These are phyloP conservation scores for Russula foetens DNA, from an alignment of 768 basidiomycete species.

Conservation along the genomic window DNA sequence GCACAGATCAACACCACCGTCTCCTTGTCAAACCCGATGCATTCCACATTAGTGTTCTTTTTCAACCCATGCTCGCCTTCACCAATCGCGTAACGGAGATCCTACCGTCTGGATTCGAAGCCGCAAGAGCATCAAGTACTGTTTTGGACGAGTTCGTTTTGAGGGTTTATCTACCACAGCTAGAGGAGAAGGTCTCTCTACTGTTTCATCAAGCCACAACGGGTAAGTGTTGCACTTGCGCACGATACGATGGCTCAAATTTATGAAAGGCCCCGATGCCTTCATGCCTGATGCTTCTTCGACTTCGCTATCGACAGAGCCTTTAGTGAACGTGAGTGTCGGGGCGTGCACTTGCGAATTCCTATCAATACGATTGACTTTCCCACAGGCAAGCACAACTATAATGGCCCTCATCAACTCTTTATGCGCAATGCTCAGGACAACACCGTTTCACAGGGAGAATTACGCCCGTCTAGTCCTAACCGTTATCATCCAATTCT, in stretches of 20 bases:
- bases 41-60: slow-evolving; percentile 91
- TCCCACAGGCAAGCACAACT: slow-evolving; percentile 65
- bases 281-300: slow-evolving; percentile 78
- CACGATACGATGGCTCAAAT: not conserved
- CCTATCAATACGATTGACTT: not conserved
- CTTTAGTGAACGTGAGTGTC: slow-evolving; percentile 63
- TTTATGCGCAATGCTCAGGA: slow-evolving; percentile 82
- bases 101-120: slow-evolving; percentile 65
- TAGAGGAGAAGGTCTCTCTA: slow-evolving; percentile 87
- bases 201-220: slow-evolving; percentile 83
- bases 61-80: slow-evolving; percentile 87
- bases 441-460: slow-evolving; percentile 91
- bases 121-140: slow-evolving; percentile 54
- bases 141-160: slow-evolving; percentile 90
- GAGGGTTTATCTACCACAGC: slow-evolving; percentile 85
- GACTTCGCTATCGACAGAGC: slow-evolving; percentile 53
- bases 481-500: slow-evolving; percentile 91
- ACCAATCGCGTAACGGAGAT: slow-evolving; percentile 62
- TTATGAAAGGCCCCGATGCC: slow-evolving; percentile 63
- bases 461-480: slow-evolving; percentile 92
- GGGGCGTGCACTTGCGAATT: not conserved
- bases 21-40: slow-evolving; percentile 84
- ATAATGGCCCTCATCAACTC: slow-evolving; percentile 88
- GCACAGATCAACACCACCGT: slow-evolving; percentile 72
- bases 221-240: slow-evolving; percentile 34